A percentile compares a stretch with the other conserved stretches of the same genome.
These are phyloP conservation scores for Tilletia caries DNA, from an alignment of 1,284 basidiomycete genomes.

Conservation along the genomic window DNA sequence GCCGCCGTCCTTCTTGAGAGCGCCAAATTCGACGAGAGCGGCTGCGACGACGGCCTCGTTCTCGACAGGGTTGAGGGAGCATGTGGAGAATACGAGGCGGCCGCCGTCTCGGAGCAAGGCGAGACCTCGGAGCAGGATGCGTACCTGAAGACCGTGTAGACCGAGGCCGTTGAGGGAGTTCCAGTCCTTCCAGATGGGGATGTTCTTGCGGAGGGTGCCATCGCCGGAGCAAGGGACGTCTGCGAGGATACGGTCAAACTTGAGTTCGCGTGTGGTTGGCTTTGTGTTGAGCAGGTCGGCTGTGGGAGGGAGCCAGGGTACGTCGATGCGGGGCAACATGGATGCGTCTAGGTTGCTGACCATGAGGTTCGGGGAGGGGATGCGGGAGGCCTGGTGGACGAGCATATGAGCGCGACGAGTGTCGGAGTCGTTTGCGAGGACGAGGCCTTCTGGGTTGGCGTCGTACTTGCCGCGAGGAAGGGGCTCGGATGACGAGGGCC, in stretches of 20 bases:
- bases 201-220: constrained; percentile 90
- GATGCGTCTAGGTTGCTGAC: constrained; percentile 96
- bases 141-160: constrained; percentile 80
- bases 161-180: constrained; percentile 82
- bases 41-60: constrained; percentile 94
- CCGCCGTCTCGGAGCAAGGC: constrained; percentile 79
- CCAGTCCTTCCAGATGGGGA: constrained; percentile 94
- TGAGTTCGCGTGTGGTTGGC: constrained; percentile 55
- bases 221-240: constrained; percentile 98
- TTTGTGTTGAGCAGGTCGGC: not conserved
- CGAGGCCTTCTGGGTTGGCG: constrained; percentile 62
- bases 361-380: constrained; percentile 86
- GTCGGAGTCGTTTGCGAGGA: constrained; percentile 88
- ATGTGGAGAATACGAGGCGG: constrained; percentile 94
- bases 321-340: constrained; percentile 63
- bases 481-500: constrained; percentile 29
- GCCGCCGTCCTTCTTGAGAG: constrained; percentile 42
- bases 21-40: constrained; percentile 53
- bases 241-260: constrained; percentile 90
- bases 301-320: constrained; percentile 27
- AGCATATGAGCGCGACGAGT: constrained; percentile 92
- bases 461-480: constrained; percentile 39
- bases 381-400: constrained; percentile 91
- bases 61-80: constrained; percentile 93
- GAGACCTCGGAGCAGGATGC: constrained; percentile 89